Conservation (phyloP, 192 early-diverging fungal genomes). For the Kickxella alabastrina region DNA sequence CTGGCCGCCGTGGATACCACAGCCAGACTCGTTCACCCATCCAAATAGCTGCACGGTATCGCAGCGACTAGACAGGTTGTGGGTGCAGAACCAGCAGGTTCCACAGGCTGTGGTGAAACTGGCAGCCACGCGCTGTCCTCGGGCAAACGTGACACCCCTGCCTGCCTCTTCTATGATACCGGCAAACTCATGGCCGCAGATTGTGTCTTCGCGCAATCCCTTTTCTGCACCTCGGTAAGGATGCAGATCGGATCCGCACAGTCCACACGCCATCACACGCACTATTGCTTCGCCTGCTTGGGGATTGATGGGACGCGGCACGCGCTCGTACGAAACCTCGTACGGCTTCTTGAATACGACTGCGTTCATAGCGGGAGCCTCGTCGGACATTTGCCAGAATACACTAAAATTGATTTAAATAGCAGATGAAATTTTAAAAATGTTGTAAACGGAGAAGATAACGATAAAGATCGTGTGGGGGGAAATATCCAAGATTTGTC, state of each 20-base stretch:
- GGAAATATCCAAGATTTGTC: too few species aligned
- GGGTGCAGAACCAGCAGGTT: slow-evolving; percentile 48
- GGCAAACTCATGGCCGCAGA: slow-evolving; percentile 57
- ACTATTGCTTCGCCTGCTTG: slow-evolving; percentile 51
- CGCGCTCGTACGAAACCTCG: slow-evolving; percentile 27
- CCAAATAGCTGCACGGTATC: slow-evolving; percentile 50
- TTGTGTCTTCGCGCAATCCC: slow-evolving; percentile 40
- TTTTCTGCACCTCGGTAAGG: slow-evolving; percentile 47
- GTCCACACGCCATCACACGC: slow-evolving; percentile 39
- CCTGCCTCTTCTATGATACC: slow-evolving; percentile 50
- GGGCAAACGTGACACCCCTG: slow-evolving; percentile 15
- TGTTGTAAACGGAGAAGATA: too few species aligned
- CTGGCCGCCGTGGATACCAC: slow-evolving; percentile 54
- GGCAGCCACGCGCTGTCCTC: slow-evolving; percentile 50
- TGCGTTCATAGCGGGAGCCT: slow-evolving; percentile 39
- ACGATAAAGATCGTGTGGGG: too few species aligned
- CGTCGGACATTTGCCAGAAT: slow-evolving; percentile 1
- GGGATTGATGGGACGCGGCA: slow-evolving; percentile 32
- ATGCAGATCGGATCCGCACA: slow-evolving; percentile 55
- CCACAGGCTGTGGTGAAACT: slow-evolving; percentile 52
- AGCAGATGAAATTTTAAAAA: too few species aligned
- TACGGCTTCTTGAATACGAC: slow-evolving; percentile 48
- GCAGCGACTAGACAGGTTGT: slow-evolving; percentile 48
- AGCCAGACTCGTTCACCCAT: slow-evolving; percentile 28
- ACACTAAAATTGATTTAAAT: too few species aligned